phyloP scores from a whole-genome alignment of 2,329 filamentous ascomycete species.

The Leptodontidium sp. region DNA sequence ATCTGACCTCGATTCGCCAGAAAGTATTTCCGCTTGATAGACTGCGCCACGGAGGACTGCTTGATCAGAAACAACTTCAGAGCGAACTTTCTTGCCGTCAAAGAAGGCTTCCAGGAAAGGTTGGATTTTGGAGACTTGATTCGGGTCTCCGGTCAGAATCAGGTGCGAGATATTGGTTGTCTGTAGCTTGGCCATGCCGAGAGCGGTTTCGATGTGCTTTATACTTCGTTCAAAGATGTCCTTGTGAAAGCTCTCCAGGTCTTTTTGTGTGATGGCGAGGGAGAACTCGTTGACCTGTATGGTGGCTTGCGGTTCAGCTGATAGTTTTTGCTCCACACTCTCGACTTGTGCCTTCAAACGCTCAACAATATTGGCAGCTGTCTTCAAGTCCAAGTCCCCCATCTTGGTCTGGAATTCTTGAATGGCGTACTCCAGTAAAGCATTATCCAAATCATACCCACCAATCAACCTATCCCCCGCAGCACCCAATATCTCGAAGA shows the following conservation, averaged over 20 bases:
- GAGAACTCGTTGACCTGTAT: not conserved
- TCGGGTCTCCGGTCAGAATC: conserved; percentile 26
- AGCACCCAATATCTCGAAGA: conserved; percentile 25
- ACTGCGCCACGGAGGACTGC: conserved; percentile 17
- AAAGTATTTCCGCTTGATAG: conserved; percentile 12
- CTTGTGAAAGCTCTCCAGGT: not conserved
- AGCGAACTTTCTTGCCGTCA: not conserved
- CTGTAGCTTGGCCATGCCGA: conserved; percentile 22
- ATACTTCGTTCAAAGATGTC: conserved; percentile 3
- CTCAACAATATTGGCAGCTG: not conserved
- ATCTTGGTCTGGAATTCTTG: not conserved
- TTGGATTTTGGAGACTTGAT: conserved; percentile 22
- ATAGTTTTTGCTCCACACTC: conserved; percentile 8
- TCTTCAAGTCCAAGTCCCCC: not conserved
- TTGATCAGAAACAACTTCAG: conserved; percentile 8
- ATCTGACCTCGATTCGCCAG: not conserved
- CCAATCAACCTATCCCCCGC: conserved; percentile 19
- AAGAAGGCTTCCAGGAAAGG: conserved; percentile 25
- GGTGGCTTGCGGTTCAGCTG: not conserved
- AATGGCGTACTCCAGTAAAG: conserved; percentile 2
- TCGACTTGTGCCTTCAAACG: not conserved
- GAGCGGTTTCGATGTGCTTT: conserved; percentile 19
- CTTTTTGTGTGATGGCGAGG: not conserved
- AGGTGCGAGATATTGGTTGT: conserved; percentile 27
- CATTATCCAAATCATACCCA: conserved; percentile 20